Conservation (phyloP, 805 yeast genomes). For the Wickerhamiella vanderwaltii region DNA sequence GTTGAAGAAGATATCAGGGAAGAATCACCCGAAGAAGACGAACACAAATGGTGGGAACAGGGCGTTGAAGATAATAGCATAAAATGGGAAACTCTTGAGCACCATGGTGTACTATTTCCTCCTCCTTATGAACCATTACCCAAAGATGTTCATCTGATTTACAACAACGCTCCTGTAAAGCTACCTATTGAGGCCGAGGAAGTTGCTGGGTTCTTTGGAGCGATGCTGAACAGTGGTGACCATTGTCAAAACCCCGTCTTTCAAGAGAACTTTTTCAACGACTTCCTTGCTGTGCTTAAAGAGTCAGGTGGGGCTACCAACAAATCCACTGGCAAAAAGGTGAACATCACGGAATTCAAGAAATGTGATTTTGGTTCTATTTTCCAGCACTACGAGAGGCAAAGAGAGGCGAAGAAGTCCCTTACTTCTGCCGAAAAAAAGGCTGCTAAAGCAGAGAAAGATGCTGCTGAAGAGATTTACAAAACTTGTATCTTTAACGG, state of each 20-base stretch:
- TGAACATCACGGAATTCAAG: constrained; percentile 43
- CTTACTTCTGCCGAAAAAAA: constrained; percentile 67
- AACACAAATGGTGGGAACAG: constrained; percentile 60
- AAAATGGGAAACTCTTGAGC: constrained; percentile 80
- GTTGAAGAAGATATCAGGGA: constrained; percentile 12
- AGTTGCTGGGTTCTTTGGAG: constrained; percentile 91
- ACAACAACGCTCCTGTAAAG: constrained; percentile 62
- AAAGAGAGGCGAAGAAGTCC: constrained; percentile 59
- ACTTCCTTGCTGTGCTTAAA: constrained; percentile 54
- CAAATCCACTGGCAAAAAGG: constrained; percentile 23
- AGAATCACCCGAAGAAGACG: constrained; percentile 5
- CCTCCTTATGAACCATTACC: constrained; percentile 87
- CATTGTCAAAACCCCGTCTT: constrained; percentile 81
- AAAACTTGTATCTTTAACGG: constrained; percentile 76
- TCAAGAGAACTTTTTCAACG: constrained; percentile 75
- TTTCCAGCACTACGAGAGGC: constrained; percentile 53
- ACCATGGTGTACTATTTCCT: constrained; percentile 86
- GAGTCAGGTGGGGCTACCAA: constrained; percentile 54
- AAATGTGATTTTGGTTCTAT: constrained; percentile 72
- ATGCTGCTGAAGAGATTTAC: constrained; percentile 64
- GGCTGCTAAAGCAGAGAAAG: constrained; percentile 55
- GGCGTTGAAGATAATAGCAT: constrained; percentile 53
- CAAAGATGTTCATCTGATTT: constrained; percentile 54
- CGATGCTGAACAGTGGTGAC: constrained; percentile 58
- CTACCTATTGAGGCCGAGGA: constrained; percentile 82